Evolutionary conservation across 148 eudicot species (phyloP).

Genomic region (Agrostemma githago): DNA sequence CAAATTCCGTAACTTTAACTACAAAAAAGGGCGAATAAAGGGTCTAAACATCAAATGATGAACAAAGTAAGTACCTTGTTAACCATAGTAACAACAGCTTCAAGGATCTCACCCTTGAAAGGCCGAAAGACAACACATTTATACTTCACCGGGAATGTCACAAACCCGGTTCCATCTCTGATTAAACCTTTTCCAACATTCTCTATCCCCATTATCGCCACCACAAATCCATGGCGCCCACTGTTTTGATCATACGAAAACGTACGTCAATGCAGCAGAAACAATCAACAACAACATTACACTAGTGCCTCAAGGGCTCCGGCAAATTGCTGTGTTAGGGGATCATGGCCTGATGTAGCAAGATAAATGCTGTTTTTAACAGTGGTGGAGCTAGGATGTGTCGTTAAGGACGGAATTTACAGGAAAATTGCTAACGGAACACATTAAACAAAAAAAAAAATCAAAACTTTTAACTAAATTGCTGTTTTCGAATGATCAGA

Average conservation of each 20-base stretch:
- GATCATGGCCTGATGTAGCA: too few species aligned
- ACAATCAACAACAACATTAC: not conserved
- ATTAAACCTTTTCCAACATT: conserved; percentile 82
- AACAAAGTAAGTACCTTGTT: conserved; percentile 53
- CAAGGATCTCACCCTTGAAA: conserved; percentile 90
- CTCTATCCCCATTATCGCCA: conserved; percentile 86
- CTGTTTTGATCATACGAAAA: conserved; percentile 25
- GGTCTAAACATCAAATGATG: not conserved
- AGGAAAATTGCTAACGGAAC: too few species aligned
- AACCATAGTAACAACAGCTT: conserved; percentile 97
- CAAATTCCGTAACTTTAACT: not conserved
- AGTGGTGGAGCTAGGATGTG: too few species aligned
- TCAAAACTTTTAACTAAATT: not conserved
- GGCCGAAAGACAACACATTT: conserved; percentile 92
- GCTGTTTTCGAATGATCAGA: not conserved
- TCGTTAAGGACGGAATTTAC: too few species aligned
- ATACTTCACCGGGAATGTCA: conserved; percentile 84
- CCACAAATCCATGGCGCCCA: conserved; percentile 92
- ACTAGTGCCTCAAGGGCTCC: not conserved
- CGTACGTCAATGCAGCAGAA: not conserved
- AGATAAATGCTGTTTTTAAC: too few species aligned
- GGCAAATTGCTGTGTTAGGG: not conserved
- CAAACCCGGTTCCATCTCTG: conserved; percentile 92
- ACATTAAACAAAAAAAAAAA: not conserved
- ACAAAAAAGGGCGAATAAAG: not conserved